Base-by-base conservation (phyloP, 495 filamentous ascomycete species). In the Viridothelium virens region DNA sequence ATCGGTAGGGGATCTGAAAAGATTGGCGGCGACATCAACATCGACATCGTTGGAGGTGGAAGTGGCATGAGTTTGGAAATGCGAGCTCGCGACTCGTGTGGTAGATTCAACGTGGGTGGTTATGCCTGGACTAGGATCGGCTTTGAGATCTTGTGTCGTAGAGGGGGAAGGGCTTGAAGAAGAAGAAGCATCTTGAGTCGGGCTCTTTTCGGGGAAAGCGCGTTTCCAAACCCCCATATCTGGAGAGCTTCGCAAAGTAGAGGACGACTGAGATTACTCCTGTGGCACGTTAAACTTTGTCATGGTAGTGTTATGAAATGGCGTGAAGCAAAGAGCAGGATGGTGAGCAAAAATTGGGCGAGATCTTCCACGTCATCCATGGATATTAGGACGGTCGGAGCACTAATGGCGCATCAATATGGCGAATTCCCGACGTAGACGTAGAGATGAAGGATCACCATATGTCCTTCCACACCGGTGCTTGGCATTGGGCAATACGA, bases 1-100 rank as follows among this genome's bases (percentile, higher is more conserved):
- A 36, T 74, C 69, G 50, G 47, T 61, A 12, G 68, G 63, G 9
- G 64, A 65, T 34, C 53, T 44, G 69, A 71, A 70, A n/a, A 72
- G 66, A 12, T 48, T 63, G 62, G 67, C 56, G 12, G 70, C 70
- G 16, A 62, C 56, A 38, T 74, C 72, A 18, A 66, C 72, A 62
- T 74, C 72, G 34, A 66, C 72, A 62, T 72, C 70, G 67, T 68
- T 66, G 33, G 70, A 37, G 37, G 65, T 67, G 56, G 65, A 66
- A 25, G 48, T 11, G 16, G 11, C 9, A 5, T 18, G 48, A 25
- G 48, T 53, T 18, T 53, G 48, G 59, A 72, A 53, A 38, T 69
- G 69, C 39, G 62, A 70, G 50, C 59, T 68, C 59, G 31, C 33
- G 47, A 7, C 46, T 65, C 61, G 38, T 14, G 65, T 41, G 18